Evolutionary conservation across 768 basidiomycete genomes (phyloP), one percentile per base, ranked within the genome.

Genomic region (Psilocybe sp.): DNA sequence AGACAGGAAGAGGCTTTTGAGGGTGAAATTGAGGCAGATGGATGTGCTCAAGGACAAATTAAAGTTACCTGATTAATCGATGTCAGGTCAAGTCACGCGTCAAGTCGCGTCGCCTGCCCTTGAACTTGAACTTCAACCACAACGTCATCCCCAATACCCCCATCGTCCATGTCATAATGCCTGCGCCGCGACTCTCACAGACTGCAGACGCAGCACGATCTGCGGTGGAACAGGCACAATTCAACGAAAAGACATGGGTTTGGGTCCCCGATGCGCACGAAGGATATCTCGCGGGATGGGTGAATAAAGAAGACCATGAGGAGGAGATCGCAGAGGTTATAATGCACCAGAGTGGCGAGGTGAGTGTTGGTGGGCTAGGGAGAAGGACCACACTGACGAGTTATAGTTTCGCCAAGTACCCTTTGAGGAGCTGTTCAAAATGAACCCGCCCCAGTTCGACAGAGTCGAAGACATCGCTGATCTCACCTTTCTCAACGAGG

Each of bases 361-460:
- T 92, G 63, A 44, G 75, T 60, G 40, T 43, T 54, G 5, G n/a
- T 32, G 43, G 19, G 46, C 41, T 31, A 41, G 20, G 46, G 36
- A 39, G 16, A 49, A 5, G 16, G 16, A 13, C 35, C 16, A 44
- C 11, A n/a, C 28, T 52, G 50, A 13, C 39, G 31, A 41, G 39
- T 13, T 40, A 1, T n/a, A 70, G 67, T 63, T 70, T 56, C 67
- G 69, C 41, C 66, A 62, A 57, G 80, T 96, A 4, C 86, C 89
- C 13, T 77, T 93, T 54, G 87, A 92, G 55, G 81, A 85, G 16
- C 69, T 97, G 36, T 90, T 87, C 61, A 95, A 95, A 75, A 96
- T 96, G 94, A 98, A 98, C 62, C 95, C 95, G 19, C 95, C 95
- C 40, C 97, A 98, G 70, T 99, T 98, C 66, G 95, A 98, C 73